Conservation (phyloP, 1,284 basidiomycete species). For the Grifola frondosa region DNA sequence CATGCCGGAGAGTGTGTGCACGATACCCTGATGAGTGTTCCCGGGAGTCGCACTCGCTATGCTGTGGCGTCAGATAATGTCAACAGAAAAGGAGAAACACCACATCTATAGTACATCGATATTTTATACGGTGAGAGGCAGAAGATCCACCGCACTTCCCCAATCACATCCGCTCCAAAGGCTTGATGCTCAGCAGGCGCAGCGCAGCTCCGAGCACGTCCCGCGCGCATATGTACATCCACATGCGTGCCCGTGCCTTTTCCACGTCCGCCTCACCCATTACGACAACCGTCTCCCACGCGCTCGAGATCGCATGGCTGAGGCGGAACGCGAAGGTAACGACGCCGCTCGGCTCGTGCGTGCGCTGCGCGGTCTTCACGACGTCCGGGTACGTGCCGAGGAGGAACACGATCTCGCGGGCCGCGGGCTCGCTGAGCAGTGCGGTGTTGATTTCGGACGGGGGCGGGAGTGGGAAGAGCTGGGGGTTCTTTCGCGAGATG, state of each 20-base stretch:
- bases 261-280: slow-evolving; percentile 32
- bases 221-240: slow-evolving; percentile 85
- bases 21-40: too few species aligned
- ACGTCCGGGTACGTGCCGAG: slow-evolving; percentile 91
- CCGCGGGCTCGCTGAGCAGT: slow-evolving; percentile 69
- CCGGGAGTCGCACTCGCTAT: too few species aligned
- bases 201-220: slow-evolving; percentile 88
- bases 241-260: slow-evolving; percentile 82
- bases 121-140: too few species aligned
- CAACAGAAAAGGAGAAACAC: too few species aligned
- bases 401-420: slow-evolving; percentile 85
- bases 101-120: too few species aligned
- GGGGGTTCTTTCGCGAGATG: slow-evolving; percentile 91
- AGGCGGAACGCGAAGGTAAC: slow-evolving; percentile 80
- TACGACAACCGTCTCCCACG: slow-evolving; percentile 72
- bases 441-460: slow-evolving; percentile 70
- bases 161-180: slow-evolving; percentile 86
- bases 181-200: slow-evolving; percentile 85
- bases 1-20: too few species aligned
- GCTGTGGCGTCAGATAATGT: too few species aligned
- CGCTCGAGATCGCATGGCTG: slow-evolving; percentile 80
- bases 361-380: slow-evolving; percentile 82
- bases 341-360: slow-evolving; percentile 88
- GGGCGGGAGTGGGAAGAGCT: slow-evolving; percentile 77
- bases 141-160: too few species aligned